Evolutionary conservation across 2,329 filamentous ascomycete genomes (phyloP).

Genomic region (Colletotrichum sp.): DNA sequence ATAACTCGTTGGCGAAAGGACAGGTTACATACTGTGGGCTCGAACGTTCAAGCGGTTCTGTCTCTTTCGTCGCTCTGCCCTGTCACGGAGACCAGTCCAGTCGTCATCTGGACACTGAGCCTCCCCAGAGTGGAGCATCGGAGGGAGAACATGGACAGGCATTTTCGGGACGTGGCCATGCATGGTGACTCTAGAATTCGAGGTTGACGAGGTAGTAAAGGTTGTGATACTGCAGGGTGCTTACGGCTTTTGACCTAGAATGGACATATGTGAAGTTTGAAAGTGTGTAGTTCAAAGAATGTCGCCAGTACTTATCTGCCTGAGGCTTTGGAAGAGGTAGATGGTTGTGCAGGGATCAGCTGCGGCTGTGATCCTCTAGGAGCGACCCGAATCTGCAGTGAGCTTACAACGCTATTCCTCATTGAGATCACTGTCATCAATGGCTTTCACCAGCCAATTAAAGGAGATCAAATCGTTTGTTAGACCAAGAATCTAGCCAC

Average conservation of each 20-base stretch:
- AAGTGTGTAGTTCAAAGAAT: not conserved
- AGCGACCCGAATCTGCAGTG: not conserved
- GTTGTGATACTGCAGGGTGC: not conserved
- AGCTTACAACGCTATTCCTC: not conserved
- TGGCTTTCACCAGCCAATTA: not conserved
- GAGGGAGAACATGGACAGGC: not conserved
- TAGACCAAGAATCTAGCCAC: not conserved
- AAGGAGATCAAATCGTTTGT: not conserved
- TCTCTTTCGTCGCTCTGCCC: slow-evolving; percentile 33
- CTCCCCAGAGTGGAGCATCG: not conserved
- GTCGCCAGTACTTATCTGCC: not conserved
- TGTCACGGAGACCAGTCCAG: slow-evolving; percentile 36
- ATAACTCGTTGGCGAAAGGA: not conserved
- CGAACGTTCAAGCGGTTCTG: slow-evolving; percentile 40
- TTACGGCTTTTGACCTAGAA: not conserved
- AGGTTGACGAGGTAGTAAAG: not conserved
- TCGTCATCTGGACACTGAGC: slow-evolving; percentile 29
- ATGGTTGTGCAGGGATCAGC: not conserved
- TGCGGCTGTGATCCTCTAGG: not conserved
- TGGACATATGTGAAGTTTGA: not conserved
- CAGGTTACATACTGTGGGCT: slow-evolving; percentile 33
- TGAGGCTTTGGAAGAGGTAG: not conserved
- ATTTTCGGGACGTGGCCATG: not conserved
- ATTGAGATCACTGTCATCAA: not conserved
- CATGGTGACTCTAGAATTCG: not conserved